Conservation (phyloP, 441 rosid species). For the Syzygium malaccense region DNA sequence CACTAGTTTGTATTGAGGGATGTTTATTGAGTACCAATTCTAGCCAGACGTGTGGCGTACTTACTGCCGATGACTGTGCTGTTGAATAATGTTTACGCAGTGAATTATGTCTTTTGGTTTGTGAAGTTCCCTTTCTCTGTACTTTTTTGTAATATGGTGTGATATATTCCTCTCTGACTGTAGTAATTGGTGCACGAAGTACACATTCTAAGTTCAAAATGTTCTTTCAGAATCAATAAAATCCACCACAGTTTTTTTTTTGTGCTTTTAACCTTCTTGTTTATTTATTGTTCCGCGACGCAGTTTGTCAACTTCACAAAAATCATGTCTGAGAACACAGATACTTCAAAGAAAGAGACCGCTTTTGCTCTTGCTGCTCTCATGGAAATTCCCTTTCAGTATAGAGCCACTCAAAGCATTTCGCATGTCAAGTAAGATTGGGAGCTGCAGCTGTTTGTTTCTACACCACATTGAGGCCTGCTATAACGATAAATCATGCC, state of each 20-base stretch:
- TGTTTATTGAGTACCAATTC: neutral
- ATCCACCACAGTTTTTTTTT: neutral
- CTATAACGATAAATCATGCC: neutral
- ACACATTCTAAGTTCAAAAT: neutral
- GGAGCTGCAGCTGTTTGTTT: slow-evolving; percentile 1
- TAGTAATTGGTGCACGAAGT: neutral
- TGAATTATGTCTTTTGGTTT: neutral
- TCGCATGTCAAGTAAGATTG: slow-evolving; percentile 22
- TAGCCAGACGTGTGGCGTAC: neutral
- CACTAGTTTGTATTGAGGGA: neutral
- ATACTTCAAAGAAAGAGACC: slow-evolving; percentile 61
- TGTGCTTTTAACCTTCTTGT: neutral
- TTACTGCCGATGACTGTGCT: neutral
- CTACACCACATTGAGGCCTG: neutral
- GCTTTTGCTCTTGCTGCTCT: slow-evolving; percentile 94
- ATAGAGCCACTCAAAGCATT: slow-evolving; percentile 65
- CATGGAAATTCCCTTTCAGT: slow-evolving; percentile 90
- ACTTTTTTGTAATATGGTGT: neutral
- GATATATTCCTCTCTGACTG: neutral
- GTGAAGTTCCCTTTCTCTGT: neutral
- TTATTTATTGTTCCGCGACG: neutral
- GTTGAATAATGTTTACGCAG: neutral
- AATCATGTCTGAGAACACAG: slow-evolving; percentile 64
- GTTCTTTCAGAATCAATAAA: neutral
- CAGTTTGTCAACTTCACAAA: slow-evolving; percentile 89